phyloP scores from a whole-genome alignment of 1,284 basidiomycete genomes.

The Phlebopus sp. region DNA sequence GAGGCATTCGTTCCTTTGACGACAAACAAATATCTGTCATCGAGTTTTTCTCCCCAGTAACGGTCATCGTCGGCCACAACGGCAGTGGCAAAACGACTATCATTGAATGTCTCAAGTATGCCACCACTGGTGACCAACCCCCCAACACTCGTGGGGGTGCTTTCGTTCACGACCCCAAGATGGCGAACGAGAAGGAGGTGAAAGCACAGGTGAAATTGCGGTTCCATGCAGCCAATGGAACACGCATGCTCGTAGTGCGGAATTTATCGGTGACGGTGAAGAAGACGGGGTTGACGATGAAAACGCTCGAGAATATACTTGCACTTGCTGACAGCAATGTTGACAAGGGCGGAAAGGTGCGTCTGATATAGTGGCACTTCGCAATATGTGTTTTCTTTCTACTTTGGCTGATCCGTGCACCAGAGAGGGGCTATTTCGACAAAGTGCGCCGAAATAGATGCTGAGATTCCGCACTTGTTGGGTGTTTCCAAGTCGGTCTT shows the following conservation, averaged over 20 bases:
- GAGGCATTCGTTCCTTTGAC: conserved; percentile 90
- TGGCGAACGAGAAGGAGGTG: conserved; percentile 98
- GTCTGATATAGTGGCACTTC: conserved; percentile 16
- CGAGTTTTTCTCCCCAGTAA: conserved; percentile 96
- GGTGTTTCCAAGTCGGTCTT: conserved; percentile 97
- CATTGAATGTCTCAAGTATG: conserved; percentile 99
- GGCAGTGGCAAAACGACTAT: conserved; percentile 99
- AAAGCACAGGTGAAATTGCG: conserved; percentile 97
- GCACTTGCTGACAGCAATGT: conserved; percentile 68
- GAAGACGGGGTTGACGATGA: conserved; percentile 93
- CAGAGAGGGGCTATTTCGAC: conserved; percentile 90
- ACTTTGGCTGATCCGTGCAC: not conserved
- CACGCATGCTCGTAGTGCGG: conserved; percentile 89
- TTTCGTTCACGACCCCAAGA: conserved; percentile 97
- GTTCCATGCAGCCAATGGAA: conserved; percentile 86
- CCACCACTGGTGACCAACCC: conserved; percentile 96
- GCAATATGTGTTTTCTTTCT: not conserved
- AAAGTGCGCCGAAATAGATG: conserved; percentile 95
- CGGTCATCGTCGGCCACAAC: conserved; percentile 98
- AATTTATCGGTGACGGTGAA: conserved; percentile 93
- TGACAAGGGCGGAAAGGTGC: conserved; percentile 74
- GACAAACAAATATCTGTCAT: conserved; percentile 94
- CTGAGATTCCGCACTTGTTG: conserved; percentile 89
- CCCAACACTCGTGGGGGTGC: conserved; percentile 98
- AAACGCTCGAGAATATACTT: conserved; percentile 93